These are phyloP conservation scores for Bocquillonia castaneifolia DNA, from an alignment of 441 rosid genomes.

Conservation along the genomic window DNA sequence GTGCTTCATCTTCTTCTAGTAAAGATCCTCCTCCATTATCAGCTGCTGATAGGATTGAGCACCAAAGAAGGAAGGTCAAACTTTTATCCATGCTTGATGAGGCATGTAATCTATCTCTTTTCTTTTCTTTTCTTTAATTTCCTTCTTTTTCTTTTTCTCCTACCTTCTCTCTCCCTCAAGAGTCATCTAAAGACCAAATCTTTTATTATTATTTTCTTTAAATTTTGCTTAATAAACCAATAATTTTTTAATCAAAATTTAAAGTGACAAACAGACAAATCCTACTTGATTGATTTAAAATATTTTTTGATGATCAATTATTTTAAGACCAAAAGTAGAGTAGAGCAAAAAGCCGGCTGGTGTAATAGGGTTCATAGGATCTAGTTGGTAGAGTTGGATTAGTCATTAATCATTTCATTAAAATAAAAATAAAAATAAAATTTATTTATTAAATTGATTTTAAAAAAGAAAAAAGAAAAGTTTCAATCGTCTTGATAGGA, in stretches of 20 bases:
- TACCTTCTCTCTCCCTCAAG: slow-evolving; percentile 15
- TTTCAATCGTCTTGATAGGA: slow-evolving; percentile 16
- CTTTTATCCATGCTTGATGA: slow-evolving; percentile 91
- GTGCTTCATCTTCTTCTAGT: slow-evolving; percentile 48
- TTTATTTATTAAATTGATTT: neutral
- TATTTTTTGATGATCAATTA: neutral
- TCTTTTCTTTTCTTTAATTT: neutral
- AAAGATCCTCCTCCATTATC: slow-evolving; percentile 59
- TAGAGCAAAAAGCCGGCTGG: slow-evolving; percentile 46
- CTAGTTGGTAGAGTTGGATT: slow-evolving; percentile 43
- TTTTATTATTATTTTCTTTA: slow-evolving; percentile 8
- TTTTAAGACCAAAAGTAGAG: slow-evolving; percentile 20
- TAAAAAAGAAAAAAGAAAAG: neutral
- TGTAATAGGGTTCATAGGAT: slow-evolving; percentile 48
- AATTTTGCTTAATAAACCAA: slow-evolving; percentile 10
- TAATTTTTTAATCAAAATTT: slow-evolving; percentile 9
- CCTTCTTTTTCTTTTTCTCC: slow-evolving; percentile 2
- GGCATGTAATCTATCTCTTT: slow-evolving; percentile 55
- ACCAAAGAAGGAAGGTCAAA: slow-evolving; percentile 89
- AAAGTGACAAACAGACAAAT: slow-evolving; percentile 23
- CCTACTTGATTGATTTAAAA: slow-evolving; percentile 13
- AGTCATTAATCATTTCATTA: slow-evolving; percentile 19
- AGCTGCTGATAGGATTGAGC: slow-evolving; percentile 81
- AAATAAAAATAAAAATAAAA: neutral
- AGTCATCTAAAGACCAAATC: slow-evolving; percentile 25